Conservation (phyloP, 2,329 filamentous ascomycete species). For the Exophiala sideris region DNA sequence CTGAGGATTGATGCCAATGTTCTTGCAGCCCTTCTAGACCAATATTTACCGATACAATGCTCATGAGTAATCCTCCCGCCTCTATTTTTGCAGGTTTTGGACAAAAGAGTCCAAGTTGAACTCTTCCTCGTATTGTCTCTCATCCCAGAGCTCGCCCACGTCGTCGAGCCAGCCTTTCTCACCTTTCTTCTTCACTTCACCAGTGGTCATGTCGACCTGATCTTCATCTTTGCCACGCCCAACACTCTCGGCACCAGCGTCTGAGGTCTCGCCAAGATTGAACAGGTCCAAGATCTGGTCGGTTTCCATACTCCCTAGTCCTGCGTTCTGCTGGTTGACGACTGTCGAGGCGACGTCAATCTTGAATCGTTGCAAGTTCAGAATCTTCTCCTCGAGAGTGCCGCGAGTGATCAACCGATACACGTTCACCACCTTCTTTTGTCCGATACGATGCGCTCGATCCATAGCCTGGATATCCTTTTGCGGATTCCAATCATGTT, state of each 20-base stretch:
- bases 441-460: slow-evolving; percentile 92
- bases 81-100: slow-evolving; percentile 74
- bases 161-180: slow-evolving; percentile 97
- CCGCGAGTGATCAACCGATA: slow-evolving; percentile 95
- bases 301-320: slow-evolving; percentile 92
- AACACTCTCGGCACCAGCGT: slow-evolving; percentile 57
- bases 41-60: neutral
- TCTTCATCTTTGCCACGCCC: slow-evolving; percentile 64
- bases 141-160: slow-evolving; percentile 93
- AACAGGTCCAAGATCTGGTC: slow-evolving; percentile 97
- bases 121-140: slow-evolving; percentile 95
- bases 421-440: slow-evolving; percentile 99
- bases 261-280: slow-evolving; percentile 72
- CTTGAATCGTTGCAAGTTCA: slow-evolving; percentile 98
- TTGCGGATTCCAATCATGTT: slow-evolving; percentile 99
- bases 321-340: slow-evolving; percentile 98
- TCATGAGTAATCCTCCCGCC: neutral
- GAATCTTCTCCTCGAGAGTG: slow-evolving; percentile 96
- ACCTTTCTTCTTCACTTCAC: slow-evolving; percentile 87
- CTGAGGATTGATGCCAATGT: neutral
- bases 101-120: slow-evolving; percentile 95
- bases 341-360: slow-evolving; percentile 97
- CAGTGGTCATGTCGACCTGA: slow-evolving; percentile 82
- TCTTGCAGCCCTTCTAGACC: neutral
- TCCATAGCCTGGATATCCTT: slow-evolving; percentile 99